phyloP scores from a whole-genome alignment of 306 rosid species.

The Cyamopsis tetragonoloba region DNA sequence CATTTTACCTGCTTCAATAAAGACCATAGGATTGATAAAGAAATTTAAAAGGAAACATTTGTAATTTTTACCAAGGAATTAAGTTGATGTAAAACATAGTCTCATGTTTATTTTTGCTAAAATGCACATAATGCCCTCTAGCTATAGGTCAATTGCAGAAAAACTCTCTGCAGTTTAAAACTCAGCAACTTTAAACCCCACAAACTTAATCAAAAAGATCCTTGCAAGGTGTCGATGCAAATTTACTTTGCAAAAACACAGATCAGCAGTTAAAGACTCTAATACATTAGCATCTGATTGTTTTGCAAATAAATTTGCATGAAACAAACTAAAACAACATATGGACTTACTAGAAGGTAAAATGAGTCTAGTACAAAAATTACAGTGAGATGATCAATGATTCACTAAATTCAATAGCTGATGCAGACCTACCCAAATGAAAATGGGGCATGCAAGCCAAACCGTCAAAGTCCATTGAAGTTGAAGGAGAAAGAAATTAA shows the following conservation, averaged over 20 bases:
- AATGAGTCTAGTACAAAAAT: neutral
- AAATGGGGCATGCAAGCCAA: conserved; percentile 16
- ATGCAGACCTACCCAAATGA: neutral
- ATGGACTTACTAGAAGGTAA: conserved; percentile 8
- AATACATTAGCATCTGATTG: neutral
- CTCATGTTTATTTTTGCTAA: neutral
- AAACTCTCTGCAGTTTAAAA: neutral
- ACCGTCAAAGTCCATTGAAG: conserved; percentile 3
- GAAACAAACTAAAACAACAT: neutral
- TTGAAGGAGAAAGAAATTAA: conserved; percentile 12
- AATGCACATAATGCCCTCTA: neutral
- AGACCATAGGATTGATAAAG: conserved; percentile 5
- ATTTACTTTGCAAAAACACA: neutral
- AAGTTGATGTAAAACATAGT: neutral
- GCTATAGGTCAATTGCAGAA: neutral
- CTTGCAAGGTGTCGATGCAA: neutral
- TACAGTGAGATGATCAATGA: neutral
- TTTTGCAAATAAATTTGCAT: neutral
- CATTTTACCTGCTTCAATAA: conserved; percentile 58
- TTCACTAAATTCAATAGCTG: conserved; percentile 29
- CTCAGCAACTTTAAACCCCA: neutral
- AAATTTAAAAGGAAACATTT: conserved; percentile 6
- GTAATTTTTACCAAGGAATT: neutral
- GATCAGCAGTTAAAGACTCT: neutral
- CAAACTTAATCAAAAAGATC: neutral